Conservation (phyloP, 139 green algal genomes). For the Tetraselmis chui region DNA sequence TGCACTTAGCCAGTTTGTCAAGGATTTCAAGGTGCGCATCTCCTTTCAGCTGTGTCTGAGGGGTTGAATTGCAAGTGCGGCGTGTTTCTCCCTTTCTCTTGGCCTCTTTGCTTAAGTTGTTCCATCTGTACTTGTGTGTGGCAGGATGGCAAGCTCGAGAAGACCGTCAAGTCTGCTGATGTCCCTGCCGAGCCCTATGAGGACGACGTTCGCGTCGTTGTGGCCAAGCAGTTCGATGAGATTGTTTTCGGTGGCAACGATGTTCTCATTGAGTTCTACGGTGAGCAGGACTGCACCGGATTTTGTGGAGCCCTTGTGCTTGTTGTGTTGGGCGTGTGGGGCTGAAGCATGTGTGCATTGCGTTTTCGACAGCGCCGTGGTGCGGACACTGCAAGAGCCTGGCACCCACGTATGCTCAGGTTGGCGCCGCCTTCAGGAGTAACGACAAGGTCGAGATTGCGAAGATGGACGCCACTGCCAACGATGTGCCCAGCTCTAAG, state of each 20-base stretch:
- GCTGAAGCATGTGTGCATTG: background rate
- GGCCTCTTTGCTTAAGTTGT: too few relatives aligned
- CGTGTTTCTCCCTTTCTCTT: too few relatives aligned
- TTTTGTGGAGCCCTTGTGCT: too few relatives aligned
- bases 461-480: conserved; percentile 34
- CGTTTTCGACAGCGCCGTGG: conserved; percentile 9
- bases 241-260: conserved; percentile 33
- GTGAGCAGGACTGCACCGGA: background rate
- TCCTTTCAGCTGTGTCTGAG: too few relatives aligned
- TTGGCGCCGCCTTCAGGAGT: conserved; percentile 18
- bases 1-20: background rate
- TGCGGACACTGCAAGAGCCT: conserved; percentile 29
- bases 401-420: conserved; percentile 17
- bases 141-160: conserved; percentile 21
- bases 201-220: conserved; percentile 20
- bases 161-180: conserved; percentile 29
- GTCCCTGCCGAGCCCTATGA: conserved; percentile 14
- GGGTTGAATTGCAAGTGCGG: too few relatives aligned
- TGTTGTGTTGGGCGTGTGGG: too few relatives aligned
- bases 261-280: conserved; percentile 31
- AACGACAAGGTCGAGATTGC: conserved; percentile 23
- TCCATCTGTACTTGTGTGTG: conserved; percentile 2
- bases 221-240: conserved; percentile 27
- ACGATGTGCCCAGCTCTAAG: conserved; percentile 18
- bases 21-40: conserved; percentile 2